Base-by-base conservation (phyloP, 1,284 basidiomycete species). In the Cutaneotrichosporon cavernicola region DNA sequence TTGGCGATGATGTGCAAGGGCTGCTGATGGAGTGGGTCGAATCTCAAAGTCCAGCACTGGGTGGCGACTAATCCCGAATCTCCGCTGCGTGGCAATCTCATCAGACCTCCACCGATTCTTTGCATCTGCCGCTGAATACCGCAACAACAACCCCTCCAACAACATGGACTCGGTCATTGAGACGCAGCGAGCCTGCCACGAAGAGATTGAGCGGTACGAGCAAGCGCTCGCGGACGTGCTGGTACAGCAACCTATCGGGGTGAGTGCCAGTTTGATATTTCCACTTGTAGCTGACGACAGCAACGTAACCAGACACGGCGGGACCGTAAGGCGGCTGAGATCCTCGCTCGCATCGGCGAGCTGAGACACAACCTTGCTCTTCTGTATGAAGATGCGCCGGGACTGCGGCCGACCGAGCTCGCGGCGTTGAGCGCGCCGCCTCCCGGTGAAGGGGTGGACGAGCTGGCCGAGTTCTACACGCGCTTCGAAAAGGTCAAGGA, bases 401-500 rank as follows among this genome's bases (percentile, higher is more conserved):
- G 81, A 6, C 66, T 77, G 85, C 61, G 86, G 74, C 72, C 73
- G 22, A 60, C 73, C 61, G 76, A 83, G 72, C 60, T 83, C 64
- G 59, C 74, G 67, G 56, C 76, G 50, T 62, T 81, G 58, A 82
- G 84, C 81, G 70, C 85, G 80, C 75, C 79, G 26, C 73, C 83
- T 18, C 67, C 78, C 22, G 62, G 80, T 63, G 60, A 85, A 85
- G 72, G 79, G 32, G 61, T 80, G 66, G 88, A 88, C 74, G 91
- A 97, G 78, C 84, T 97, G 57, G 87, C 88, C 56, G 91, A 95
- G 79, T 99, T 99, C 84, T 99, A 99, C 83, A 83, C 87, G 75
- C 89, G 96, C 78, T 88, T 99, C 82, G 89, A 87, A 76, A 91
- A 90, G 85, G 88, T 99, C 79, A 92, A 94, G 83, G 93, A 96